Percentiles rank a stretch among this genome's conserved stretches.
phyloP scores from a whole-genome alignment of 768 basidiomycete genomes.

The Termitomyces titanicus region DNA sequence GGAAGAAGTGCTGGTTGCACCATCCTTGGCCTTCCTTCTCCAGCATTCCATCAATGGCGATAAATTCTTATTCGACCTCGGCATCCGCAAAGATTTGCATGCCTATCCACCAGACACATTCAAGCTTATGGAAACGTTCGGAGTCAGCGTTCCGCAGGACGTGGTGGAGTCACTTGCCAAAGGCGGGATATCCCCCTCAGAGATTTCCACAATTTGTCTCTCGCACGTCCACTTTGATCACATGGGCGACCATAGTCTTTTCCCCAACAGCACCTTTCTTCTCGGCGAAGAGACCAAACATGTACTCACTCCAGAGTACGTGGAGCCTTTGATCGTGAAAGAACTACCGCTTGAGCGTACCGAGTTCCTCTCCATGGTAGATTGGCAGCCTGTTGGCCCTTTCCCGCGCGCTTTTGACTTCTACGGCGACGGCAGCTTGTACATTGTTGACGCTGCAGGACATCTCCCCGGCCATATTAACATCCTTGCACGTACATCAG shows the following conservation, averaged over 20 bases:
- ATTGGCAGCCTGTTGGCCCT: slow-evolving; percentile 16
- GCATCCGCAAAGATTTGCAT: slow-evolving; percentile 45
- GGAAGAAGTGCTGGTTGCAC: slow-evolving; percentile 26
- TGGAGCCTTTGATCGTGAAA: slow-evolving; percentile 2
- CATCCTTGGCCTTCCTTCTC: slow-evolving; percentile 51
- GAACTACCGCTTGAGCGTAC: slow-evolving; percentile 14
- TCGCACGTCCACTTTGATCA: slow-evolving; percentile 58
- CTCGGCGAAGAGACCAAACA: slow-evolving; percentile 37
- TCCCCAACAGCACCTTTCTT: slow-evolving; percentile 43
- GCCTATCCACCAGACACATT: slow-evolving; percentile 32
- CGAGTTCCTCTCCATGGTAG: slow-evolving; percentile 8
- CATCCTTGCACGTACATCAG: slow-evolving; percentile 49
- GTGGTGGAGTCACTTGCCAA: slow-evolving; percentile 45
- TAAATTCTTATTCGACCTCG: slow-evolving; percentile 53
- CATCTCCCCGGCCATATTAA: slow-evolving; percentile 56
- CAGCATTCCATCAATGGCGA: slow-evolving; percentile 38
- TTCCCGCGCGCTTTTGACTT: slow-evolving; percentile 45
- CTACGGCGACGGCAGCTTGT: slow-evolving; percentile 56
- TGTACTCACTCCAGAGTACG: slow-evolving; percentile 21
- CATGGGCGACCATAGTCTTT: slow-evolving; percentile 43
- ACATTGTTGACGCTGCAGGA: slow-evolving; percentile 55
- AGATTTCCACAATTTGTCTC: slow-evolving; percentile 42
- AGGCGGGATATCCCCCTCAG: slow-evolving; percentile 41
- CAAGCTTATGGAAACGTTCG: slow-evolving; percentile 23
- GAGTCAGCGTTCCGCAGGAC: slow-evolving; percentile 29